Conservation (phyloP, 1,284 basidiomycete genomes). For the Leucoagaricus sp. region DNA sequence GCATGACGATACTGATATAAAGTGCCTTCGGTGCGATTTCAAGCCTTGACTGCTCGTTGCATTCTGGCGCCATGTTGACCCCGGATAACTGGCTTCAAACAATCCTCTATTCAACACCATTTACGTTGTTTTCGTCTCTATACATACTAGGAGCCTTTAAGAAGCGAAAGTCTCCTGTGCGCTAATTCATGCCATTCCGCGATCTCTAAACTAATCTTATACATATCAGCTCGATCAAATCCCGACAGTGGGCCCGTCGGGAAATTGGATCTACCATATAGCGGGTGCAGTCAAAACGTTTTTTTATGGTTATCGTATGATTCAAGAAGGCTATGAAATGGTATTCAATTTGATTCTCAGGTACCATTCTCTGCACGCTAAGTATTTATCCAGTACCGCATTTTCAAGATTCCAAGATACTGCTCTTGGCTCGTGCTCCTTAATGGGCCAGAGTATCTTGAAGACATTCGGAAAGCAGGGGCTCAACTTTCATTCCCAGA, state of each 20-base stretch:
- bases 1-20: too few relatives aligned
- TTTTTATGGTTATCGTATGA: constrained; percentile 7
- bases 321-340: constrained; percentile 18
- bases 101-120: too few relatives aligned
- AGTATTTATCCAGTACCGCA: neutral
- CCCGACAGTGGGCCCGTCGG: constrained; percentile 1
- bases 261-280: neutral
- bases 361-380: neutral
- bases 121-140: too few relatives aligned
- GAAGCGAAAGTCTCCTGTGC: too few relatives aligned
- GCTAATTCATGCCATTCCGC: too few relatives aligned
- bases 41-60: too few relatives aligned
- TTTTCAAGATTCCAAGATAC: constrained; percentile 16
- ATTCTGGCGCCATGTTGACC: too few relatives aligned
- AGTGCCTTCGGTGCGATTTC: too few relatives aligned
- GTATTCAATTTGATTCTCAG: neutral
- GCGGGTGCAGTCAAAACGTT: neutral
- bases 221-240: constrained; percentile 11
- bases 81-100: too few relatives aligned
- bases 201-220: too few relatives aligned
- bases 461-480: constrained; percentile 10
- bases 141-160: too few relatives aligned
- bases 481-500: constrained; percentile 5
- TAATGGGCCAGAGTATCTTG: neutral
- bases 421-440: constrained; percentile 13